These are phyloP conservation scores for Neurospora sp. DNA, from an alignment of 2,329 filamentous ascomycete species.

Conservation along the genomic window DNA sequence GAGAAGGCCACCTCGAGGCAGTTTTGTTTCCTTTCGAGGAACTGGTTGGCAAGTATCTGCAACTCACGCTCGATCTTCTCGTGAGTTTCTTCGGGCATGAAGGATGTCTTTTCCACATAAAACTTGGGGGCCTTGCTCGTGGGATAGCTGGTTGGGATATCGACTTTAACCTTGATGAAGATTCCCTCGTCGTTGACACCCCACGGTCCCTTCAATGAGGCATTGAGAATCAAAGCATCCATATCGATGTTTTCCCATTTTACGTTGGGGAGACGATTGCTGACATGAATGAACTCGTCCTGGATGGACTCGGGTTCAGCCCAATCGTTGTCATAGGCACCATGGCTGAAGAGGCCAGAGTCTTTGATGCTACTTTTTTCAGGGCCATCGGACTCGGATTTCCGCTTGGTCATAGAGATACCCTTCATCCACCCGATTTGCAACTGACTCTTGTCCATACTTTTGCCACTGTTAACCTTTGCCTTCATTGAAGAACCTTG, in stretches of 20 bases:
- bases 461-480: slow-evolving; percentile 31
- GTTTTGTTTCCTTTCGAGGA: slow-evolving; percentile 47
- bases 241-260: slow-evolving; percentile 55
- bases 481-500: slow-evolving; percentile 50
- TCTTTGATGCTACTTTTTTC: slow-evolving; percentile 42
- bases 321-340: slow-evolving; percentile 46
- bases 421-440: slow-evolving; percentile 63
- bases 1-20: slow-evolving; percentile 52
- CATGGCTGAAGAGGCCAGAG: slow-evolving; percentile 39
- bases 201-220: slow-evolving; percentile 57
- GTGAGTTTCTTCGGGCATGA: slow-evolving; percentile 48
- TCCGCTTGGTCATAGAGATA: slow-evolving; percentile 52
- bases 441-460: slow-evolving; percentile 37
- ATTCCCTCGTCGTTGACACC: slow-evolving; percentile 45
- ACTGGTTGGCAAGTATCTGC: slow-evolving; percentile 44
- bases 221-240: slow-evolving; percentile 47
- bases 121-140: slow-evolving; percentile 48
- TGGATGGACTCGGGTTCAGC: slow-evolving; percentile 52
- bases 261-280: slow-evolving; percentile 51
- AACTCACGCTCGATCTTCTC: slow-evolving; percentile 44
- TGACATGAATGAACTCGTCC: slow-evolving; percentile 54
- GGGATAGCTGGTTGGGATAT: slow-evolving; percentile 50
- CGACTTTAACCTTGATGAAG: slow-evolving; percentile 51
- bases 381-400: slow-evolving; percentile 33
- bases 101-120: slow-evolving; percentile 48